phyloP scores from a whole-genome alignment of 345 rosid species.

The Eucalyptus albens region DNA sequence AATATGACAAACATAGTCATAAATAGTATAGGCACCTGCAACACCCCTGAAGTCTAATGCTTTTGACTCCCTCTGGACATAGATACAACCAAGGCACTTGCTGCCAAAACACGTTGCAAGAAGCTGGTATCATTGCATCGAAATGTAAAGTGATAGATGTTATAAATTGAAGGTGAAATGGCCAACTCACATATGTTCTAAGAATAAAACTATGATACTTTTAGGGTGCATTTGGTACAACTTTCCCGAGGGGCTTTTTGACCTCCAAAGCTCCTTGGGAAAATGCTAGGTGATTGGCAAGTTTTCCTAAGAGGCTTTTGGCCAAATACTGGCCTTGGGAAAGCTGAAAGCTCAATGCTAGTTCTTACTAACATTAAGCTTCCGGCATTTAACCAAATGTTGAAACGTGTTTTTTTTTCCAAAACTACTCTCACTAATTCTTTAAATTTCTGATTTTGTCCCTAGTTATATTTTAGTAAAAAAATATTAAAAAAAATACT shows the following conservation, averaged over 20 bases:
- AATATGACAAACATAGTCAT: not conserved
- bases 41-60: slow-evolving; percentile 84
- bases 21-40: slow-evolving; percentile 40
- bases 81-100: slow-evolving; percentile 97
- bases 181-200: not conserved
- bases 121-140: not conserved
- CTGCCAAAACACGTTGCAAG: slow-evolving; percentile 26
- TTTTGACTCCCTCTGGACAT: slow-evolving; percentile 85
- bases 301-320: too few species aligned
- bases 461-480: too few species aligned
- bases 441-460: too few species aligned
- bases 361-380: too few species aligned
- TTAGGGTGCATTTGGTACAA: not conserved
- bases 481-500: too few species aligned
- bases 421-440: too few species aligned
- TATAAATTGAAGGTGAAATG: not conserved
- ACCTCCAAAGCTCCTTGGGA: too few species aligned
- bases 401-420: too few species aligned
- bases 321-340: fast-evolving
- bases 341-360: too few species aligned
- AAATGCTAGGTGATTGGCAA: too few species aligned
- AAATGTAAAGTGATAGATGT: not conserved
- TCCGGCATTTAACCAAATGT: too few species aligned
- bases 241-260: too few species aligned
- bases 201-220: not conserved